Evolutionary conservation across 495 filamentous ascomycete species (phyloP).

Genomic region (Emericellopsis terricola): DNA sequence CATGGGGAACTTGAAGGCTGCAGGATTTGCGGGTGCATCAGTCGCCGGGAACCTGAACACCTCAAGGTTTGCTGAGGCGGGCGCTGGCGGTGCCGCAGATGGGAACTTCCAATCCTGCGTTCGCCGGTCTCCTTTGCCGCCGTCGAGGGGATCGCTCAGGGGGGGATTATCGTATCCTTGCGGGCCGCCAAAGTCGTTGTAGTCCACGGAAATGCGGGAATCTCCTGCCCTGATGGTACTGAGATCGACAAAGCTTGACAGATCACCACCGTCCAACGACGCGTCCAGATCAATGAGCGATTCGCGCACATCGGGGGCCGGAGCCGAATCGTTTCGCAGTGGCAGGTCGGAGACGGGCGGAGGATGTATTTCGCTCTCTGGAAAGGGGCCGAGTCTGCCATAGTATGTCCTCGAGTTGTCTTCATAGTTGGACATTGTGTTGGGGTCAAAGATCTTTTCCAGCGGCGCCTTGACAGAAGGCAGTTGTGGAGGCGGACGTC

Average conservation of each 20-base stretch:
- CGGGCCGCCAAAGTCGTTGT: conserved; percentile 25
- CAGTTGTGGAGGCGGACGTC: conserved; percentile 31
- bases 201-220: conserved; percentile 22
- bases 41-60: conserved; percentile 27
- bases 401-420: conserved; percentile 35
- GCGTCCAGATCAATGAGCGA: conserved; percentile 40
- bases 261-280: conserved; percentile 23
- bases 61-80: conserved; percentile 31
- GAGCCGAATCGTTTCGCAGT: conserved; percentile 30
- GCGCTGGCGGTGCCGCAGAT: conserved; percentile 24
- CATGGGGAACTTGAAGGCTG: conserved; percentile 22
- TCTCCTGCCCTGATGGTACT: conserved; percentile 35
- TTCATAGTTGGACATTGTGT: conserved; percentile 36
- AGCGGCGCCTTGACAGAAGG: conserved; percentile 28
- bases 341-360: conserved; percentile 32
- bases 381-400: conserved; percentile 15
- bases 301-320: conserved; percentile 26
- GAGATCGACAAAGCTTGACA: conserved; percentile 38
- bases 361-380: no score
- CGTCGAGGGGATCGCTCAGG: conserved; percentile 29
- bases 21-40: conserved; percentile 8
- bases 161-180: conserved; percentile 6
- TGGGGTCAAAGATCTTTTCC: conserved; percentile 38
- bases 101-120: conserved; percentile 49
- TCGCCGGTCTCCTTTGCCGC: conserved; percentile 24